Conservation (phyloP, 192 early-diverging fungal genomes). For the Haplosporangium gracile region DNA sequence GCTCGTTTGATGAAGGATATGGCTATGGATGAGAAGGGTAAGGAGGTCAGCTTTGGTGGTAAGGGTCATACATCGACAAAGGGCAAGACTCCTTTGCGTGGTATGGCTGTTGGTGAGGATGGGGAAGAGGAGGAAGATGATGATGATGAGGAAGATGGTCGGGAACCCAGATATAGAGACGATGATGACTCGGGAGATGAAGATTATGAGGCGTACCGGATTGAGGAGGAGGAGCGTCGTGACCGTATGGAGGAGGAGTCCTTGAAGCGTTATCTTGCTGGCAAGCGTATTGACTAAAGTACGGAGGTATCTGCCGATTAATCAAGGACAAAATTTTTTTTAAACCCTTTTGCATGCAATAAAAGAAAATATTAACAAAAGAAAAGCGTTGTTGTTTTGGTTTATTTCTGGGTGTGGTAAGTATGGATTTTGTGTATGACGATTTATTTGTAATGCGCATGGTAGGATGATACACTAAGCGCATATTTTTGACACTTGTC, state of each 20-base stretch:
- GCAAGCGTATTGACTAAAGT: conserved; percentile 34
- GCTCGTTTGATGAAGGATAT: conserved; percentile 91
- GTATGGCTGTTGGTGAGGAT: conserved; percentile 13
- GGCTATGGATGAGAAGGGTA: conserved; percentile 70
- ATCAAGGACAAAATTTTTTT: not conserved
- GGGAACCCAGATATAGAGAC: conserved; percentile 34
- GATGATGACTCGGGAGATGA: conserved; percentile 35
- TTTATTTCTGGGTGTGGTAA: not conserved
- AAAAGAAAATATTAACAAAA: not conserved
- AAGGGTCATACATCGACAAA: not conserved
- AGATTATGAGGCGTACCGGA: conserved; percentile 44
- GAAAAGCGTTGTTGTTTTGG: not conserved
- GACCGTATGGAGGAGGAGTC: conserved; percentile 40
- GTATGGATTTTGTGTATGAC: no score
- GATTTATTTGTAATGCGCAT: not conserved
- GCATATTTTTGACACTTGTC: not conserved
- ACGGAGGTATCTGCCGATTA: not conserved
- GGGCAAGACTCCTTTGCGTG: conserved; percentile 15
- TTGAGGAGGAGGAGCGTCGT: conserved; percentile 45
- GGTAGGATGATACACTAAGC: not conserved
- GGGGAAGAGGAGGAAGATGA: conserved; percentile 57
- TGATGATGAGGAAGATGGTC: conserved; percentile 56
- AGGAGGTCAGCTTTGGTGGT: conserved; percentile 47
- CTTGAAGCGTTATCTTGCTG: conserved; percentile 42
- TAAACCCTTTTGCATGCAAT: not conserved